Evolutionary conservation across 2,329 filamentous ascomycete species (phyloP), one percentile per base, ranked within the genome.

Genomic region (Graphilbum ipis-grandicollis): DNA sequence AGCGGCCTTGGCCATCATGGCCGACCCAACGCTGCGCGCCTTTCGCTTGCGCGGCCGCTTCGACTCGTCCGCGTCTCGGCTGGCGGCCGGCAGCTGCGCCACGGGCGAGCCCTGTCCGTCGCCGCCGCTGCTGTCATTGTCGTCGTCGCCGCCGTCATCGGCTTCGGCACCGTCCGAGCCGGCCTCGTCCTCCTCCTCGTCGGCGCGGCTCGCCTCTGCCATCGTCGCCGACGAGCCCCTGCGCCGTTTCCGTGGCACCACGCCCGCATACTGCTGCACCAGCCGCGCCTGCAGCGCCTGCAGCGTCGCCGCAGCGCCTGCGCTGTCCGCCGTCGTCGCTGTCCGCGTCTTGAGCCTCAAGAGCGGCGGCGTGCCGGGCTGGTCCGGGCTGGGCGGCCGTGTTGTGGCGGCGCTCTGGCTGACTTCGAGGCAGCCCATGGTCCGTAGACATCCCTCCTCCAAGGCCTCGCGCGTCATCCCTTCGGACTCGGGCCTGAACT

Each of bases 391-490:
- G 5, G 70, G 61, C 3, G 69, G 63, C 18, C 67, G 63, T 7
- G 75, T 79, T 35, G 66, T 73, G 6, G 63, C 60, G 8, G 67
- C 66, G 48, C 74, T 80, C 34, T 59, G 61, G 46, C 60, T 68
- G 15, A 65, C 58, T 43, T 71, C 60, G 28, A 80, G 57, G 44
- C 72, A 71, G 35, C 65, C 60, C 33, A 81, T 55, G 28, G 66
- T 61, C 12, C 66, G 63, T 14, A 77, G 53, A 31, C 74, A 61
- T 25, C 65, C 60, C 41, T 66, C 62, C 28, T 69, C 64, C 23
- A 75, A 53, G 12, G 66, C 63, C 40, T 76, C 71, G 23, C 62
- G 60, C 3, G 70, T 70, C 28, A 76, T 72, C 45, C 69, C 65
- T 40, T 64, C 56, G 7, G 65, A 60, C 9, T 61, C 59, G 1